Percentiles rank a stretch among this genome's conserved stretches.
These are phyloP conservation scores for Lyophyllum decastes DNA, from an alignment of 768 basidiomycete species.

Conservation along the genomic window DNA sequence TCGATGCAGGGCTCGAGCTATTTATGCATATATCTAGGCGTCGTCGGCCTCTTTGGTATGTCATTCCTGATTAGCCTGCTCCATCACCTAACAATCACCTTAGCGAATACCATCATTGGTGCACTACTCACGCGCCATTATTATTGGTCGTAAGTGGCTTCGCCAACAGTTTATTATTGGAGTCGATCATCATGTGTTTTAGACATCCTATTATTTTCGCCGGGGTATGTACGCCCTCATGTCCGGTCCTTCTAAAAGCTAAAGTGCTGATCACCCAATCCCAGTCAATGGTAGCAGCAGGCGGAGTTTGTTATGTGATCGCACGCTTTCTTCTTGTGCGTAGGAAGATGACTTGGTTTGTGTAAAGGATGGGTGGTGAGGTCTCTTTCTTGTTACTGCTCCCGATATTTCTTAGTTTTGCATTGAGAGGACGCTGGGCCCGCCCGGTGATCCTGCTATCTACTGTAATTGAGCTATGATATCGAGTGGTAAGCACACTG, in stretches of 20 bases:
- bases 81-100: not conserved
- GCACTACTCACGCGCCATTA: conserved; percentile 46
- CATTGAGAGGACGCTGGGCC: too few relatives aligned
- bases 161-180: too few relatives aligned
- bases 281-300: not conserved
- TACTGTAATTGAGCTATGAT: too few relatives aligned
- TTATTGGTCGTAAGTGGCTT: conserved; percentile 36
- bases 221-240: not conserved
- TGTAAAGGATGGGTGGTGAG: not conserved
- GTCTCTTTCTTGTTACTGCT: not conserved
- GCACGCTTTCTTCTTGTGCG: conserved; percentile 1
- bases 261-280: not conserved
- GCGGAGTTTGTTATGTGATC: not conserved
- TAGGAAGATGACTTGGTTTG: not conserved
- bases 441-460: too few relatives aligned
- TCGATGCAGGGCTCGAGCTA: not conserved
- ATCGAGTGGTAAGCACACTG: not conserved
- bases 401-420: too few relatives aligned
- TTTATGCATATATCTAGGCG: conserved; percentile 11
- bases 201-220: conserved; percentile 7
- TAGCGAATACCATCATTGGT: conserved; percentile 49
- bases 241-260: not conserved
- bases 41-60: conserved; percentile 37
- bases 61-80: not conserved
- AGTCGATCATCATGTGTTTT: too few relatives aligned